phyloP scores from a whole-genome alignment of 768 basidiomycete genomes.

The Pleurotus sapidus region DNA sequence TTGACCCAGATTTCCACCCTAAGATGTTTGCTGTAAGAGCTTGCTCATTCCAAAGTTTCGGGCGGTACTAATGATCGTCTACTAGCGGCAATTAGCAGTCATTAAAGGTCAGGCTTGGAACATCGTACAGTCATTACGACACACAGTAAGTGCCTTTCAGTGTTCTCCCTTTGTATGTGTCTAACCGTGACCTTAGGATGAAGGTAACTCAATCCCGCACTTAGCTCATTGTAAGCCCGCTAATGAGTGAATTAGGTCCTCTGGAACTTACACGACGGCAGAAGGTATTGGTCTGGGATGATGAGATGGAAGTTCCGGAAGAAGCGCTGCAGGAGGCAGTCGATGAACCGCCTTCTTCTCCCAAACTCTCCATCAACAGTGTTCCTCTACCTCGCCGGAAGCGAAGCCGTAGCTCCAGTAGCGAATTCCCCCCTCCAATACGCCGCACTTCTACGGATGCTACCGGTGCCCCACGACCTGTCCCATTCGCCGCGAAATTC shows the following conservation, averaged over 20 bases:
- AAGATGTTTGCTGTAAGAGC: constrained; percentile 79
- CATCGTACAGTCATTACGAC: constrained; percentile 79
- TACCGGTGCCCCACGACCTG: constrained; percentile 65
- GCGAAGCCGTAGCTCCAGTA: constrained; percentile 60
- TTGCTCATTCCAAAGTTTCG: neutral
- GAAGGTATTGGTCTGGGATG: constrained; percentile 83
- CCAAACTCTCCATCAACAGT: constrained; percentile 58
- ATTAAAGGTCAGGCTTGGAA: constrained; percentile 93
- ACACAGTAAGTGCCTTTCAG: constrained; percentile 48
- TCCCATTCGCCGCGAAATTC: constrained; percentile 83
- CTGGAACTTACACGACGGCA: constrained; percentile 83
- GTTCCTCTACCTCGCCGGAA: constrained; percentile 54
- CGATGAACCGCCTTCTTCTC: constrained; percentile 47
- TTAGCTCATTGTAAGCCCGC: too few species aligned
- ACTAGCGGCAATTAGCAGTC: constrained; percentile 82
- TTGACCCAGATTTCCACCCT: constrained; percentile 85
- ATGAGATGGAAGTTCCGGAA: constrained; percentile 73
- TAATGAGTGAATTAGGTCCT: constrained; percentile 53
- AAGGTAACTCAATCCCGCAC: constrained; percentile 42
- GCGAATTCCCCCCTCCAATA: constrained; percentile 75
- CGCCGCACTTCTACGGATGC: constrained; percentile 62
- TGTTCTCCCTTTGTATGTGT: constrained; percentile 1
- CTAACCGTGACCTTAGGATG: constrained; percentile 48
- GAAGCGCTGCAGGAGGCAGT: constrained; percentile 40
- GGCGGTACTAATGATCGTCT: neutral